These are phyloP conservation scores for Tilletia setariae DNA, from an alignment of 1,284 basidiomycete species.

Conservation along the genomic window DNA sequence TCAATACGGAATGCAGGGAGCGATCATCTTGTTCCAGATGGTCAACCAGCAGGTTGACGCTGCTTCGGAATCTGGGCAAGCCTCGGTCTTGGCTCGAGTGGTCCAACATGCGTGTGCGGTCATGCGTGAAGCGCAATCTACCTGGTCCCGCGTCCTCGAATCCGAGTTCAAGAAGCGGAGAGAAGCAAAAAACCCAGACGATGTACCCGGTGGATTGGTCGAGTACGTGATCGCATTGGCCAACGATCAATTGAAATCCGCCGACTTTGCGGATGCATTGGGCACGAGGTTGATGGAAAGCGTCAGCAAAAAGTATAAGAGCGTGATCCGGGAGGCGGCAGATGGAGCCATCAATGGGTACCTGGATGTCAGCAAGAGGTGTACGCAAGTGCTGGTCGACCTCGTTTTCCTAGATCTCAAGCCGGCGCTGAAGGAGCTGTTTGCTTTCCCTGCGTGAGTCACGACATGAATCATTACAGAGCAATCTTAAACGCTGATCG, in stretches of 20 bases:
- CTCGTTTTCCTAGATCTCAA: constrained; percentile 93
- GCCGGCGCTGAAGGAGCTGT: constrained; percentile 79
- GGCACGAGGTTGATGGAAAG: constrained; percentile 81
- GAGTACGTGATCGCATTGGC: constrained; percentile 98
- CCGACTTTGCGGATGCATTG: constrained; percentile 85
- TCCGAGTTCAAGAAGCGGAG: constrained; percentile 80
- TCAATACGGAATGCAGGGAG: constrained; percentile 84
- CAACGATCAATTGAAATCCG: constrained; percentile 95
- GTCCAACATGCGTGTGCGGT: constrained; percentile 82
- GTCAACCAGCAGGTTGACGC: constrained; percentile 96
- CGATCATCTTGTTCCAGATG: constrained; percentile 92
- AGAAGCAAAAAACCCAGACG: constrained; percentile 74
- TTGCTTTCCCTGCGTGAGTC: constrained; percentile 70
- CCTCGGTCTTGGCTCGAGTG: constrained; percentile 84
- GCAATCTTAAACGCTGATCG: background rate
- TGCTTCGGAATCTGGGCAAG: constrained; percentile 91
- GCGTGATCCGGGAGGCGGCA: constrained; percentile 75
- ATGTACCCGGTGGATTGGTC: constrained; percentile 79
- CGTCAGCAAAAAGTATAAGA: constrained; percentile 87
- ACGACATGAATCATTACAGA: background rate
- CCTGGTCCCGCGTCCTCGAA: constrained; percentile 82
- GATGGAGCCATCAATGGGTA: constrained; percentile 98
- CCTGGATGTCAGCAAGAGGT: constrained; percentile 94
- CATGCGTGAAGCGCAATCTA: constrained; percentile 83
- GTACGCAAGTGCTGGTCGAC: constrained; percentile 87